phyloP scores from a whole-genome alignment of 1,284 basidiomycete genomes.

The Xanthoconium separans region DNA sequence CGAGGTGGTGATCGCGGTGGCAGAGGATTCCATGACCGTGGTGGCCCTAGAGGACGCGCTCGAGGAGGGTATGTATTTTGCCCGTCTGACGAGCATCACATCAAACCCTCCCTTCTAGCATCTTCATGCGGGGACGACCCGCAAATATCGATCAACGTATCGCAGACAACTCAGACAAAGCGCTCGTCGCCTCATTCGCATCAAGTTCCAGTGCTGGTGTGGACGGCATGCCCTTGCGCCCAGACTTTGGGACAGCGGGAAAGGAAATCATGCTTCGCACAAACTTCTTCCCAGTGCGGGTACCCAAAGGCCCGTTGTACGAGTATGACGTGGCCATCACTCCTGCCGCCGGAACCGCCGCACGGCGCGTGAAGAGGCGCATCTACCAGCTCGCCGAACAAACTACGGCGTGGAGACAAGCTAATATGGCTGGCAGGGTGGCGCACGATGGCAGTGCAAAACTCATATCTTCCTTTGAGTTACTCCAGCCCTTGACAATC shows the following conservation, averaged over 20 bases:
- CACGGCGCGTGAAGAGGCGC: slow-evolving; percentile 59
- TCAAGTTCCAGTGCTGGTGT: slow-evolving; percentile 38
- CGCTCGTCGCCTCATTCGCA: slow-evolving; percentile 51
- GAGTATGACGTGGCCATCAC: slow-evolving; percentile 70
- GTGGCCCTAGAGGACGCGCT: slow-evolving; percentile 37
- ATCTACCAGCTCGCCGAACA: slow-evolving; percentile 72
- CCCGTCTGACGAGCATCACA: background rate
- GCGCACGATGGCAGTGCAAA: slow-evolving; percentile 72
- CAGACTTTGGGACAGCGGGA: slow-evolving; percentile 64
- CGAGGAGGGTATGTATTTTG: slow-evolving; percentile 48
- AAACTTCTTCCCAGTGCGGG: slow-evolving; percentile 71
- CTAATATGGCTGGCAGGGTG: slow-evolving; percentile 51
- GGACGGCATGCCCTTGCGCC: slow-evolving; percentile 62
- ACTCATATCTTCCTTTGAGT: slow-evolving; percentile 53
- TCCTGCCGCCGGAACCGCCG: slow-evolving; percentile 48
- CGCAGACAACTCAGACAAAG: slow-evolving; percentile 53
- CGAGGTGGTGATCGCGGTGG: slow-evolving; percentile 30
- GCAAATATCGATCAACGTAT: slow-evolving; percentile 62
- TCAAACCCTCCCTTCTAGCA: slow-evolving; percentile 36
- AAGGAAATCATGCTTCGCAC: slow-evolving; percentile 61
- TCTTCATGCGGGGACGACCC: slow-evolving; percentile 50
- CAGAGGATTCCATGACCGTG: slow-evolving; percentile 34
- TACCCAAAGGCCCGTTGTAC: slow-evolving; percentile 59
- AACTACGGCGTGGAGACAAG: slow-evolving; percentile 51
- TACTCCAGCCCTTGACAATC: slow-evolving; percentile 61